Percentiles rank a stretch among this genome's conserved stretches.
Evolutionary conservation across 2,329 filamentous ascomycete genomes (phyloP).

Genomic region (Colletotrichum horii): DNA sequence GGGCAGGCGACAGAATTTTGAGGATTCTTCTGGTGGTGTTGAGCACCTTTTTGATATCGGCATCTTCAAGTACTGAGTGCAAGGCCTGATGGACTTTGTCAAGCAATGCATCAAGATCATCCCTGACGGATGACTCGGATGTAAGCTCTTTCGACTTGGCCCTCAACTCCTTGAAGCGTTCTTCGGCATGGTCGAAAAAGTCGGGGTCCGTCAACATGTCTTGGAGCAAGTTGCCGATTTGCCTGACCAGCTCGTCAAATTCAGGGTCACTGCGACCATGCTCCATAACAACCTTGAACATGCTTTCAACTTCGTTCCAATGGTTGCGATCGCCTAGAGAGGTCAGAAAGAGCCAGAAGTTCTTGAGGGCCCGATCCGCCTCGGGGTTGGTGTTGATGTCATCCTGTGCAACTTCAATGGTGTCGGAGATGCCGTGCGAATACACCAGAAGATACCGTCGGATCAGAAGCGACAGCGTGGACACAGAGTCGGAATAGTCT

Average conservation of each 20-base stretch:
- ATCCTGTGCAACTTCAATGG: slow-evolving; percentile 69
- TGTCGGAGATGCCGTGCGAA: slow-evolving; percentile 72
- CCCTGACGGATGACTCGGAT: slow-evolving; percentile 69
- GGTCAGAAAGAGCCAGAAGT: slow-evolving; percentile 81
- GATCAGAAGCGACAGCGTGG: slow-evolving; percentile 75
- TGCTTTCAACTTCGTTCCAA: slow-evolving; percentile 77
- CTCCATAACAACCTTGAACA: slow-evolving; percentile 73
- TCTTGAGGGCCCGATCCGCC: slow-evolving; percentile 75
- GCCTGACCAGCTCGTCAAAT: slow-evolving; percentile 78
- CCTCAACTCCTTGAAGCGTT: slow-evolving; percentile 56
- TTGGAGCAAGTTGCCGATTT: slow-evolving; percentile 77
- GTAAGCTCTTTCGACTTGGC: slow-evolving; percentile 67
- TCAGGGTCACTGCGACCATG: slow-evolving; percentile 80
- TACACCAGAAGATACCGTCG: slow-evolving; percentile 81
- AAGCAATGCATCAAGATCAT: slow-evolving; percentile 77
- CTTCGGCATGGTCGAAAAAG: slow-evolving; percentile 79
- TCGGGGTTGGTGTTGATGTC: slow-evolving; percentile 77
- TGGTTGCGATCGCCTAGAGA: slow-evolving; percentile 77
- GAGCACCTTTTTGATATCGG: slow-evolving; percentile 73
- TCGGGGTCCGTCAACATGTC: slow-evolving; percentile 84
- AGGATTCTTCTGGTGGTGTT: slow-evolving; percentile 72
- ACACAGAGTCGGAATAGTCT: slow-evolving; percentile 88
- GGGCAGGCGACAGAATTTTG: slow-evolving; percentile 70
- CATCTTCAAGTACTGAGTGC: slow-evolving; percentile 71
- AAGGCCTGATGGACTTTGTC: slow-evolving; percentile 72